A percentile compares a stretch with the other conserved stretches of the same genome.
These are phyloP conservation scores for Eucalyptus dawsonii DNA, from an alignment of 345 rosid genomes.

Conservation along the genomic window DNA sequence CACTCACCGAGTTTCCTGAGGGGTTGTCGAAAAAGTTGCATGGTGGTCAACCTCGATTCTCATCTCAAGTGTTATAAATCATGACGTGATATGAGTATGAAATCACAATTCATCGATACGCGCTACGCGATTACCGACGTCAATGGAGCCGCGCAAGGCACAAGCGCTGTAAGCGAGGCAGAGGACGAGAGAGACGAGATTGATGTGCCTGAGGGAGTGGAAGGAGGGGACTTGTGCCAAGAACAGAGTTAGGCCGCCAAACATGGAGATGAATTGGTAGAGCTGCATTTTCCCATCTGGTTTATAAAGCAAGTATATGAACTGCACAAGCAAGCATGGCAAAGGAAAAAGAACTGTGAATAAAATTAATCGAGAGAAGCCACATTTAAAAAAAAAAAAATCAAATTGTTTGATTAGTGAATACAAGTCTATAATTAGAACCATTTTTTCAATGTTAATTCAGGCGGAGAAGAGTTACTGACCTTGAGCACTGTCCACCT, in stretches of 20 bases:
- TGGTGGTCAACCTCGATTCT: background rate
- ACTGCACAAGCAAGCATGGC: constrained; percentile 13
- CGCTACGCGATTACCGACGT: constrained; percentile 1
- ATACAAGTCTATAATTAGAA: background rate
- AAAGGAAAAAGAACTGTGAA: background rate
- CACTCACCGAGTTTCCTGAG: constrained; percentile 27
- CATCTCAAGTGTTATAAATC: background rate
- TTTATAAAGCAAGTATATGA: constrained; percentile 22
- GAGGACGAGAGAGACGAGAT: constrained; percentile 30
- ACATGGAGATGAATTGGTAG: constrained; percentile 34
- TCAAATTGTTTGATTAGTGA: background rate
- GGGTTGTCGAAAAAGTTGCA: background rate
- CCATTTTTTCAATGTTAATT: background rate
- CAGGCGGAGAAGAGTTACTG: background rate
- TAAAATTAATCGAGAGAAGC: background rate
- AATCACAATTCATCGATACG: background rate
- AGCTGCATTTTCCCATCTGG: constrained; percentile 33
- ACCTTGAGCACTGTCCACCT: constrained; percentile 59
- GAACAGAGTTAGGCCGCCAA: constrained; percentile 10
- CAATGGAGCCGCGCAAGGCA: constrained; percentile 19
- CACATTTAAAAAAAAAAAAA: background rate
- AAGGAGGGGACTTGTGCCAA: constrained; percentile 58
- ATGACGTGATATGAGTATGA: background rate
- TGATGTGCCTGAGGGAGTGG: constrained; percentile 49
- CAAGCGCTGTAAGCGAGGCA: constrained; percentile 34